Evolutionary conservation across 2,329 filamentous ascomycete genomes (phyloP), one percentile per base, ranked within the genome.

Genomic region (Apiospora rasikravindrae): DNA sequence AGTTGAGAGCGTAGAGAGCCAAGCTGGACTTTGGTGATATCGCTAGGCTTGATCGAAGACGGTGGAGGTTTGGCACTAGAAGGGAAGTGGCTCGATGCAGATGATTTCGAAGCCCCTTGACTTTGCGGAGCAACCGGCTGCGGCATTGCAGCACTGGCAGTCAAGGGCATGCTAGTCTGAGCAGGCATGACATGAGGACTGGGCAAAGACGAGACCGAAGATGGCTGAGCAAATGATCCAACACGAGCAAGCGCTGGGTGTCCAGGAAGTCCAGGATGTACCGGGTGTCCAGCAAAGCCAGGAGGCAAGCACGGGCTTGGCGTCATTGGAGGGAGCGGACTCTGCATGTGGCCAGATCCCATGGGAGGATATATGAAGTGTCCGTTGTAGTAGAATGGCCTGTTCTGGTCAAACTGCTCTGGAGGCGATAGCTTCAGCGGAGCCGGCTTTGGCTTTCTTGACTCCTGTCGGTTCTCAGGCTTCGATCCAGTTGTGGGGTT

Each of bases 1-100:
- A 91, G 82, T n/a, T 85, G 85, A n/a, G 78, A 76, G 53, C 84
- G 85, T 70, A 91, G 84, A 57, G 82, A 80, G 29, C 86, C 84
- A 69, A 91, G 85, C 75, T 91, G 89, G 75, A 87, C 88, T 77
- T 83, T 88, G 10, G 88, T 90, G 75, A 91, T 89, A n/a, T 89
- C 87, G 75, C 89, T 91, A 4, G 86, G 86, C 29, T 85, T 85
- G 73, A 91, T 91, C 8, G 89, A 90, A n/a, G 89, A 90, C 33
- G 87, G 82, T 2, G 86, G 88, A 16, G 86, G 84, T 57, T 77
- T 76, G 73, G 79, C 67, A 71, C 80, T 70, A 26, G 71, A 37
- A 16, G 42, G 16, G 49, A 33, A 22, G 10, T 29, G 33, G 26
- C 19, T 29, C 42, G 73, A 64, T 22, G 71, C n/a, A 69, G 70